A percentile compares a stretch with the other conserved stretches of the same genome.
These are phyloP conservation scores for Pyracantha coccinea DNA, from an alignment of 331 rosid species.

Conservation along the genomic window DNA sequence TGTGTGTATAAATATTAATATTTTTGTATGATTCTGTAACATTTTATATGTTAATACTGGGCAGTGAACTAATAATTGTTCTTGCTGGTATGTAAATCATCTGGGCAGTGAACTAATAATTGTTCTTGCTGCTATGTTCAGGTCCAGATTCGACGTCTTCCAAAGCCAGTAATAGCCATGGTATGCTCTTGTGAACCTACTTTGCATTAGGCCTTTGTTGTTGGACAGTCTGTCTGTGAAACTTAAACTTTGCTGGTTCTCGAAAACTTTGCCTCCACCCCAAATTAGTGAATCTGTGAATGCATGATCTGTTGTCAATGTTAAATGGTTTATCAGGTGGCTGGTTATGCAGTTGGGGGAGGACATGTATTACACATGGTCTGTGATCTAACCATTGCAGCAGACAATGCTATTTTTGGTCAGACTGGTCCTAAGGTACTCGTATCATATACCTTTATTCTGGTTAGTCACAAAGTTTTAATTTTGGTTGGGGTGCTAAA, in stretches of 20 bases:
- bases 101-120: background rate
- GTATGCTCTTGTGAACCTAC: slow-evolving; percentile 23
- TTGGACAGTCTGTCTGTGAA: background rate
- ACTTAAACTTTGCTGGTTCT: background rate
- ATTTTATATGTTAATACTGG: background rate
- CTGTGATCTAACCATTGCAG: slow-evolving; percentile 70
- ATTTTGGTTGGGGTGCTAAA: background rate
- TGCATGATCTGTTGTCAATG: background rate
- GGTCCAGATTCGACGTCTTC: slow-evolving; percentile 87
- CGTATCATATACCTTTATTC: background rate
- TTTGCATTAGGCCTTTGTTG: background rate
- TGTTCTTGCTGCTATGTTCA: slow-evolving; percentile 13
- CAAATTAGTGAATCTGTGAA: background rate
- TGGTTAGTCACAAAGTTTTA: background rate
- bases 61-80: background rate
- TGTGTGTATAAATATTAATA: no score
- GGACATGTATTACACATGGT: slow-evolving; percentile 82
- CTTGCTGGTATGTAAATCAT: background rate
- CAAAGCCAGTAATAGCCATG: slow-evolving; percentile 94
- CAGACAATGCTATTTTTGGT: slow-evolving; percentile 81
- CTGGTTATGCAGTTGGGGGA: slow-evolving; percentile 97
- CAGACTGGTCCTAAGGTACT: slow-evolving; percentile 95
- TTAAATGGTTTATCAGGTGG: slow-evolving; percentile 41
- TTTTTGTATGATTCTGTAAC: background rate
- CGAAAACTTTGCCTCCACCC: background rate